Evolutionary conservation across 2,329 filamentous ascomycete genomes (phyloP), one percentile per base, ranked within the genome.

Genomic region (Coccinonectria pachysandricola): DNA sequence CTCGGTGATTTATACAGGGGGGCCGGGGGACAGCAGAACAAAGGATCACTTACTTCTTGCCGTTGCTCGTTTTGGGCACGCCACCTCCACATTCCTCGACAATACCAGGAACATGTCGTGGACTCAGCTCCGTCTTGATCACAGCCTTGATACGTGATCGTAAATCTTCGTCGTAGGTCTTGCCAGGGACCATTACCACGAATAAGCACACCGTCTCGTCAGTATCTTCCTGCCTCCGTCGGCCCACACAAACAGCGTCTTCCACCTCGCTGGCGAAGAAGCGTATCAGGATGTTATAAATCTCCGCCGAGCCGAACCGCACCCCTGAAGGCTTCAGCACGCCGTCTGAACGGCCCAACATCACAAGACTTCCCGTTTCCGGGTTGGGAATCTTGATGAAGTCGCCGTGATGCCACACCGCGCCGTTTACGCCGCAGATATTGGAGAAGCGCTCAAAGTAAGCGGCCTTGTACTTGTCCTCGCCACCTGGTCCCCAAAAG

Each of bases 141-240:
- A 71, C 68, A 7, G 57, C 56, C 53, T 79, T 80, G 39, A 96
- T 79, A 7, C 57, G 62, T 11, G 59, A 53, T 2, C 68, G 68
- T 15, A 95, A 49, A 2, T 73, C 70, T 1, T 71, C 57, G 4
- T 60, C 60, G 31, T 91, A 79, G 1, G 37, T 34, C 21, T 59
- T 59, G 0, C 68, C 70, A 0, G 68, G 60, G 0, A 64, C 62
- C 72, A 91, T 80, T 39, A 88, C 84, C 19, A 95, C 60, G 48
- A 98, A 98, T 15, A 96, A 56, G 16, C 88, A 79, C 0, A 96
- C 88, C 0, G 80, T 80, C 58, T 94, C 87, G 47, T 94, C 87
- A 0, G 64, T 62, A 47, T 94, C 87, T 4, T 67, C 63, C 27
- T 72, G 64, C 11, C 75, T 69, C 30, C 86, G 64, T 3, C 85